Base-by-base conservation (phyloP, 305 asterid species). In the Fraxinus albicans region DNA sequence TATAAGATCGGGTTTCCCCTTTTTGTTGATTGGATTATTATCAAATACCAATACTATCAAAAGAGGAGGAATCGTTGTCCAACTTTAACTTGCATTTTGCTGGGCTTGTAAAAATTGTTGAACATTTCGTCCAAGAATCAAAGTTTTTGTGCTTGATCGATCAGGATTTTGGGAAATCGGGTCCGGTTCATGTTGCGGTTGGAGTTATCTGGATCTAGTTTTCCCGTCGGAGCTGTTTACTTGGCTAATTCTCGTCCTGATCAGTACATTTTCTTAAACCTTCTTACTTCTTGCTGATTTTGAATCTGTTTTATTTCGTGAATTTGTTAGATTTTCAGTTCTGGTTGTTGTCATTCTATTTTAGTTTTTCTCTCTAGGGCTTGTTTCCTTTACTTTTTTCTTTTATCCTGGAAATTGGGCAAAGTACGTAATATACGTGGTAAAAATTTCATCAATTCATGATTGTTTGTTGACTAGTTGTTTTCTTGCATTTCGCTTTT, bases 331-430 rank as follows among this genome's bases (percentile, higher is more conserved):
- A 15, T 79, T 25, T 10, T 19, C 65, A 10, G 72, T 63, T 63
- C 31, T 55, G 65, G 65, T n/a, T 55, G 65, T 50, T 55, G 65
- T 55, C 25, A 55, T 29, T 23, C 72, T 19, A 23, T 63, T 63
- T 21, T 63, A 21, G 76, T 31, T 82, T 77, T 72, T 72, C 21
- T 44, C 73, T 80, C 42, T 77, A 79, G 79, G 89, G 83, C 76
- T 87, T 84, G 77, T 31, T 33, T 55, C 33, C 27, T 55, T 80
- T 50, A 44, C 63, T 69, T 44, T 79, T 82, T 75, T 75, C 60
- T 8, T 21, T 60, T 78, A 55, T 23, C 74, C 33, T 77, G 77
- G 83, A 50, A 69, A n/a, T 76, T 25, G 17, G 69, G 69, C 69
- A 21, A 17, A n/a, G 12, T 19, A 6, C 19, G 17, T n/a, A 19